Percentiles rank a stretch among this genome's conserved stretches.
Conservation (phyloP, 805 yeast genomes). For the Zygosaccharomyces gambellarensis region DNA sequence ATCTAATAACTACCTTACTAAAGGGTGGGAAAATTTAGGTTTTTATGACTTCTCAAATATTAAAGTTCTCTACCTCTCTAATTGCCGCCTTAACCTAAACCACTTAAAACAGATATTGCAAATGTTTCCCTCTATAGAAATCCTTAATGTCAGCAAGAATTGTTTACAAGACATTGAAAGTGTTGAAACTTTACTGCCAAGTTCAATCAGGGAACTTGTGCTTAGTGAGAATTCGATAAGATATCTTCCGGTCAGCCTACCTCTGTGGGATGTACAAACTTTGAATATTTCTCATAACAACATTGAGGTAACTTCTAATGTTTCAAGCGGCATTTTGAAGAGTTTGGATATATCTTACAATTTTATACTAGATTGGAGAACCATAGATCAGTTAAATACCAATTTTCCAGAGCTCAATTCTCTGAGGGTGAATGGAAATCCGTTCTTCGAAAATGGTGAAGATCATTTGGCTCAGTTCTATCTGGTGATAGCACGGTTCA, state of each 20-base stretch:
- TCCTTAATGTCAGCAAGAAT: constrained; percentile 29
- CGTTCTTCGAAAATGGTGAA: constrained; percentile 38
- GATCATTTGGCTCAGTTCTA: constrained; percentile 18
- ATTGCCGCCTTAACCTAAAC: constrained; percentile 15
- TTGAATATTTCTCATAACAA: constrained; percentile 16
- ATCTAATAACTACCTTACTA: constrained; percentile 44
- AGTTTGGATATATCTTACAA: constrained; percentile 52
- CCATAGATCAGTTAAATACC: constrained; percentile 41
- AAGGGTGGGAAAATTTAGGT: not conserved
- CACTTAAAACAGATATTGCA: constrained; percentile 10
- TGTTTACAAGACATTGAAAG: constrained; percentile 5
- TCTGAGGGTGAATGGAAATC: constrained; percentile 50
- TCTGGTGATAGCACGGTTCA: constrained; percentile 45
- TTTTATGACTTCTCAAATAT: constrained; percentile 6
- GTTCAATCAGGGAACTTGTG: constrained; percentile 15
- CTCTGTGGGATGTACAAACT: not conserved
- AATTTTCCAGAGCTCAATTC: constrained; percentile 42
- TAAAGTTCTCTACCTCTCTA: constrained; percentile 24
- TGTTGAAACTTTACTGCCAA: constrained; percentile 8
- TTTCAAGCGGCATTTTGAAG: constrained; percentile 29
- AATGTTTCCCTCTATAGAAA: constrained; percentile 37
- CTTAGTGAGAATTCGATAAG: constrained; percentile 21
- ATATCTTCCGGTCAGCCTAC: constrained; percentile 10
- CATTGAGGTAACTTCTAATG: not conserved
- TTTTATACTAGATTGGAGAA: constrained; percentile 42